Base-by-base conservation (phyloP, 108 stramenopile genomes). In the Parmales sp. region DNA sequence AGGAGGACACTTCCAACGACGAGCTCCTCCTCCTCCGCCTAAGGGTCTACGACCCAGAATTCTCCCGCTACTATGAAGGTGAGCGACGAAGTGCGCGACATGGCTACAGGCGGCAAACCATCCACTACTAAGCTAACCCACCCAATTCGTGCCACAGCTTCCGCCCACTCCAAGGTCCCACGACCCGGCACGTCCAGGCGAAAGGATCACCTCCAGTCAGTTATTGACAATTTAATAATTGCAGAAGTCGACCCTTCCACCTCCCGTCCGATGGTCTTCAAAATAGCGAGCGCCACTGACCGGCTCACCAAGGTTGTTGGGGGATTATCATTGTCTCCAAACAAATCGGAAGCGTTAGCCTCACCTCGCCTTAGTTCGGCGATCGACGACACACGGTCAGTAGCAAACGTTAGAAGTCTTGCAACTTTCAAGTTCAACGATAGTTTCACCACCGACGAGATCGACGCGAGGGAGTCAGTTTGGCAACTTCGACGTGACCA, bases 381-480 rank as follows among this genome's bases (percentile, higher is more conserved):
- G 29, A 34, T 60, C 5, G 36, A 60, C n/a, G 54, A 60, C 20
- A 34, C 54, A 13, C 13, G 20, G 36, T 13, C 29, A 8, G 11
- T 43, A 8, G 41, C 11, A 43, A 16, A 16, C 41, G 41, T 16
- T 43, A 16, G 16, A 8, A 16, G 8, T 43, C 31, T 34, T 16
- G 31, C 54, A 1, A 60, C 29, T 28, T 19, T 11, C 28, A 34
- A 28, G 29, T 18, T 11, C 29, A 60, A 28, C 11, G 54, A 28
- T 34, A 19, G 54, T 34, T 60, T 60, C 31, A 34, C 16, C 26
- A 34, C 13, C n/a, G 31, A 60, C n/a, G 54, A 60, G n/a, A 34
- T 60, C 29, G 31, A 60, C 54, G 54, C 26, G 3, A 60, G 54
- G 54, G 54, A 60, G 54, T 34, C n/a, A 13, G 54, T 60, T 60